Percentiles rank a stretch among this genome's conserved stretches.
Conservation (phyloP, 2,329 filamentous ascomycete species). For the Lasiodiplodia hormozganensis region DNA sequence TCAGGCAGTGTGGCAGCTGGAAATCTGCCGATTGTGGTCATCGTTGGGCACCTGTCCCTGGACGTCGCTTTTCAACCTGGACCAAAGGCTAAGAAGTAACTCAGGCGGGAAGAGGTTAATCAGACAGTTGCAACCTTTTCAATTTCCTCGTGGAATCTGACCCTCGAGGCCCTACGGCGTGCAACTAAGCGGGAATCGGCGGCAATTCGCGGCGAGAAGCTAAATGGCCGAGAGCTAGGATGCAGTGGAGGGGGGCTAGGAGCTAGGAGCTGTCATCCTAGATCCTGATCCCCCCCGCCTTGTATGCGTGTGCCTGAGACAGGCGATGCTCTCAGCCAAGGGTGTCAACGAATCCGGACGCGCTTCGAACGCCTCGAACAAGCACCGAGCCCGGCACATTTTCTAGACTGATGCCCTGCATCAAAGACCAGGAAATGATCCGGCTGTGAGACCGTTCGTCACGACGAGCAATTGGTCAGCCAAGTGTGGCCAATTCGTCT, state of each 20-base stretch:
- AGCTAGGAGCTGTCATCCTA: background rate
- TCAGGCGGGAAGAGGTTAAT: too few relatives aligned
- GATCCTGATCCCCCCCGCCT: too few relatives aligned
- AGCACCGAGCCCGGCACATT: background rate
- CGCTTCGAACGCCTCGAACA: background rate
- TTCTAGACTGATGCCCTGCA: background rate
- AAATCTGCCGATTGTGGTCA: background rate
- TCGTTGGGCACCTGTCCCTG: too few relatives aligned
- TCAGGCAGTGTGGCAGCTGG: background rate
- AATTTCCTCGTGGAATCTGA: too few relatives aligned
- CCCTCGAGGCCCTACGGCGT: too few relatives aligned
- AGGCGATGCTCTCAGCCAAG: background rate
- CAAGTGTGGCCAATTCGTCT: background rate
- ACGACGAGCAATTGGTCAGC: background rate
- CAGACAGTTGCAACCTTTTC: too few relatives aligned
- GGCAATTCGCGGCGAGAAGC: background rate
- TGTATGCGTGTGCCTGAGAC: background rate
- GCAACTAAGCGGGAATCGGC: too few relatives aligned
- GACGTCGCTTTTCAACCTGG: too few relatives aligned
- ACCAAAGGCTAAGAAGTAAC: too few relatives aligned
- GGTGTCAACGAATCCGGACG: background rate
- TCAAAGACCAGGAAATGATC: conserved; percentile 6
- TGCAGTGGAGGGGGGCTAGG: too few relatives aligned
- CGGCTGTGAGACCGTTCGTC: background rate
- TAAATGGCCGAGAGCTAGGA: background rate